Percentiles rank a stretch among this genome's conserved stretches.
Evolutionary conservation across 2,329 filamentous ascomycete genomes (phyloP).

Genomic region (Penicillium vulpinum): DNA sequence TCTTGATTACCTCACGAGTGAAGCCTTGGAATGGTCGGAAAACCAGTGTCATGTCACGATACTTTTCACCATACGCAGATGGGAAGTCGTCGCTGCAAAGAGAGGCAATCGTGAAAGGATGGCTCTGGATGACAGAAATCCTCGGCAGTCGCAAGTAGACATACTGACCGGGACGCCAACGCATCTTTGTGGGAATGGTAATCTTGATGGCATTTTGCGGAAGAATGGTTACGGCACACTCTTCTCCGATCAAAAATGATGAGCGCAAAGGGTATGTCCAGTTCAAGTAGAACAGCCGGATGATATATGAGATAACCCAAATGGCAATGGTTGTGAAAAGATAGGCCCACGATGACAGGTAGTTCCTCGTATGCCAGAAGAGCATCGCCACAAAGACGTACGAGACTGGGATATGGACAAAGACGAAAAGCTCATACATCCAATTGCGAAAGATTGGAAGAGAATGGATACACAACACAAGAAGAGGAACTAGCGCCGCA

Average conservation of each 20-base stretch:
- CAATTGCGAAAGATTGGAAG: conserved; percentile 72
- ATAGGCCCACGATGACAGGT: conserved; percentile 85
- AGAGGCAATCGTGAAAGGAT: conserved; percentile 92
- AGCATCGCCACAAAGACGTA: conserved; percentile 78
- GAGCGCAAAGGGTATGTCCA: conserved; percentile 79
- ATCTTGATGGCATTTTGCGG: conserved; percentile 94
- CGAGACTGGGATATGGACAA: conserved; percentile 78
- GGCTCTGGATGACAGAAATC: conserved; percentile 86
- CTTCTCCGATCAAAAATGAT: conserved; percentile 80
- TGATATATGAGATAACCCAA: conserved; percentile 71
- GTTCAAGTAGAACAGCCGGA: conserved; percentile 82
- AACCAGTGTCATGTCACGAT: conserved; percentile 84
- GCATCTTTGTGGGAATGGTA: conserved; percentile 88
- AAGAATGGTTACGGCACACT: conserved; percentile 84
- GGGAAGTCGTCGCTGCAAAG: conserved; percentile 91
- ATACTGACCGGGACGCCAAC: conserved; percentile 91
- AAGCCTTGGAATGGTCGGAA: conserved; percentile 92
- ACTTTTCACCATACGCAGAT: conserved; percentile 84
- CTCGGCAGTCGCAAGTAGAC: conserved; percentile 93
- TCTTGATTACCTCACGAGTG: conserved; percentile 79
- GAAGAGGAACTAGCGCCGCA: conserved; percentile 73
- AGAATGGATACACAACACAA: conserved; percentile 82
- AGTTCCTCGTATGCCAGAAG: conserved; percentile 97
- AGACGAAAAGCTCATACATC: conserved; percentile 83
- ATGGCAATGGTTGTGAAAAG: conserved; percentile 78